phyloP scores from a whole-genome alignment of 2,329 filamentous ascomycete genomes.

The Chrysoporthe puriensis region DNA sequence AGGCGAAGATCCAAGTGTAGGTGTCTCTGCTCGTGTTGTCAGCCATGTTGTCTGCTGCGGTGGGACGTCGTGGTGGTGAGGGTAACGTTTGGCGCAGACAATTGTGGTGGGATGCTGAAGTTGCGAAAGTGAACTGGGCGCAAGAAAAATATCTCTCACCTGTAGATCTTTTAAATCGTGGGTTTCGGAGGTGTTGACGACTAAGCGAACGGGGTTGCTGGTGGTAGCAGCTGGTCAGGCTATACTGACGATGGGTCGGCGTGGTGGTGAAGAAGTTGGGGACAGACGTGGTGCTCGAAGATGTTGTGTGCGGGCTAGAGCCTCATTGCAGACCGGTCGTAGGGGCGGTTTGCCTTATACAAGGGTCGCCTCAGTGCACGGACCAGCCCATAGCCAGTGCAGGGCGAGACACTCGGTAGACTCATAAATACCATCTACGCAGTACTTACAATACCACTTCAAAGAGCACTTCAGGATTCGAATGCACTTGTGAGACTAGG shows the following conservation, averaged over 20 bases:
- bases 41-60: background rate
- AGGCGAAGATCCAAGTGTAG: background rate
- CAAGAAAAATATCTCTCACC: constrained; percentile 4
- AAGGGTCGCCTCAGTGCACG: constrained; percentile 20
- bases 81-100: background rate
- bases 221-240: background rate
- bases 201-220: background rate
- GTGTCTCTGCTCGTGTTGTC: background rate
- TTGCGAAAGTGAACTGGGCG: background rate
- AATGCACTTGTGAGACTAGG: background rate
- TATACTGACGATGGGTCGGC: background rate
- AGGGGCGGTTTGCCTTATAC: constrained; percentile 27
- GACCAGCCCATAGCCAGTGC: background rate
- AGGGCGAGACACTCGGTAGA: background rate
- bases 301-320: constrained; percentile 19
- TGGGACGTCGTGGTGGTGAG: background rate
- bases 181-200: background rate
- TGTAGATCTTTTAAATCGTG: background rate
- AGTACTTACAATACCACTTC: background rate
- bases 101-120: background rate
- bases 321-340: constrained; percentile 15
- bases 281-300: constrained; percentile 9
- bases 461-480: constrained; percentile 2
- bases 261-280: constrained; percentile 19
- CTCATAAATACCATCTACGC: background rate